Percentiles rank a stretch among this genome's conserved stretches.
phyloP scores from a whole-genome alignment of 1,284 basidiomycete genomes.

The Moniliophthora roreri region DNA sequence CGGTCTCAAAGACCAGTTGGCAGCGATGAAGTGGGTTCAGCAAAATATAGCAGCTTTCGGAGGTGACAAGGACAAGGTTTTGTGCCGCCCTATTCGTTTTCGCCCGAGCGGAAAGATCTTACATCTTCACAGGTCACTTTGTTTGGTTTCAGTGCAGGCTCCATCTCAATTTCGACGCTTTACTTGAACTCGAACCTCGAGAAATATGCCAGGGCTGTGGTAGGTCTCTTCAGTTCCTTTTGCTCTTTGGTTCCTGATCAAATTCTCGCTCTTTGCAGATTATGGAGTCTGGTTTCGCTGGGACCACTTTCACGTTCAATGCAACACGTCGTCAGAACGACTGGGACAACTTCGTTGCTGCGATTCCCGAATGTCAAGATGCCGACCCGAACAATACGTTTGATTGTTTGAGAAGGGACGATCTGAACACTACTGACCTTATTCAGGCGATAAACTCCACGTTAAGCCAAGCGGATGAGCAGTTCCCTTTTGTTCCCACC shows the following conservation, averaged over 20 bases:
- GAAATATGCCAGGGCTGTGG: conserved; percentile 39
- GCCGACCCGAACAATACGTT: conserved; percentile 29
- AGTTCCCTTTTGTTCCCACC: conserved; percentile 37
- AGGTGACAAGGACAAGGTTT: conserved; percentile 34
- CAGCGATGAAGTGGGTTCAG: conserved; percentile 36
- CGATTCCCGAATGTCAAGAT: conserved; percentile 32
- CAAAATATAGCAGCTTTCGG: conserved; percentile 36
- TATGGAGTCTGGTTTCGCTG: conserved; percentile 43
- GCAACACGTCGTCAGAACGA: conserved; percentile 31
- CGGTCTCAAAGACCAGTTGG: conserved; percentile 32
- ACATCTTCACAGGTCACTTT: conserved; percentile 39
- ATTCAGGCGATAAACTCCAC: conserved; percentile 27
- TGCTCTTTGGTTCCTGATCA: too few relatives aligned
- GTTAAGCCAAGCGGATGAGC: conserved; percentile 23
- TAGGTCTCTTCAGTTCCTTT: conserved; percentile 22
- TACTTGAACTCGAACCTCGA: conserved; percentile 41
- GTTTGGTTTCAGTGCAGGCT: conserved; percentile 53
- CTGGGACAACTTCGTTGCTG: conserved; percentile 41
- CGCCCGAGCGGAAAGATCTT: too few relatives aligned
- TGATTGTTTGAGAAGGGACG: conserved; percentile 36
- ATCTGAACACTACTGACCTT: conserved; percentile 35
- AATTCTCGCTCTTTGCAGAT: conserved; percentile 29
- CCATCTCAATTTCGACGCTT: conserved; percentile 40
- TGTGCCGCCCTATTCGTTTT: too few relatives aligned
- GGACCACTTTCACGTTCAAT: conserved; percentile 26